Base-by-base conservation (phyloP, 106 monocot species). In the Platanthera zijinensis region DNA sequence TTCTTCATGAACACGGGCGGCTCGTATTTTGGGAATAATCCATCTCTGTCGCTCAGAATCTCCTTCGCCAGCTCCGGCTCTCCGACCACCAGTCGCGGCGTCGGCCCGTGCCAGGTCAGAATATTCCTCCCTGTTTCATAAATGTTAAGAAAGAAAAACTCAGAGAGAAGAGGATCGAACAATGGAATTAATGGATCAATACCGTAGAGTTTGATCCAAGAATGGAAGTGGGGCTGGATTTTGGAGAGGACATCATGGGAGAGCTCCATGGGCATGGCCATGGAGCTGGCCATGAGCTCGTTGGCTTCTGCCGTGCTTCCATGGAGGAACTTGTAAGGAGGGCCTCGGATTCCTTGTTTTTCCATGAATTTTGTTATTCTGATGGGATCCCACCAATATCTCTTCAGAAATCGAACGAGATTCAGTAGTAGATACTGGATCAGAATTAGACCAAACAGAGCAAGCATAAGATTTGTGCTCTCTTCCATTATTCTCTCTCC, bases 61-160 rank as follows among this genome's bases (percentile, higher is more conserved):
- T 61, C 79, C 74, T 73, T 79, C 49, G 64, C 64, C 50, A 79
- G 19, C 63, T 74, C 79, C 4, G 73, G 39, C 22, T 79, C 79
- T n/a, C 62, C 28, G 25, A 79, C 64, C 45, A 79, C 14, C 21
- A 79, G 48, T 51, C 74, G 48, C 5, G 79, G 79, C 25, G 74
- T 12, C 18, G 79, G 57, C 21, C 79, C 79, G 5, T 62, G 47
- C 79, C 79, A 79, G 48, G 19, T 79, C 32, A 79, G 79, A 14
- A 79, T 3, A 72, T 79, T 79, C n/a, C 57, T 50, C 51, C 79
- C 79, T 79, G 48, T 17, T 46, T 51, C 21, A 50, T 19, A 5
- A 66, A 19, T 8, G 28, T 9, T 7, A 50, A 51, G 15, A 17
- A 25, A 28, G 6, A 0, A 15, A 48, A 6, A 17, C 70, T 17